Percentiles rank a stretch among this genome's conserved stretches.
These are phyloP conservation scores for Liriodendron chinense DNA, from an alignment of 164 flowering plant genomes.

Conservation along the genomic window DNA sequence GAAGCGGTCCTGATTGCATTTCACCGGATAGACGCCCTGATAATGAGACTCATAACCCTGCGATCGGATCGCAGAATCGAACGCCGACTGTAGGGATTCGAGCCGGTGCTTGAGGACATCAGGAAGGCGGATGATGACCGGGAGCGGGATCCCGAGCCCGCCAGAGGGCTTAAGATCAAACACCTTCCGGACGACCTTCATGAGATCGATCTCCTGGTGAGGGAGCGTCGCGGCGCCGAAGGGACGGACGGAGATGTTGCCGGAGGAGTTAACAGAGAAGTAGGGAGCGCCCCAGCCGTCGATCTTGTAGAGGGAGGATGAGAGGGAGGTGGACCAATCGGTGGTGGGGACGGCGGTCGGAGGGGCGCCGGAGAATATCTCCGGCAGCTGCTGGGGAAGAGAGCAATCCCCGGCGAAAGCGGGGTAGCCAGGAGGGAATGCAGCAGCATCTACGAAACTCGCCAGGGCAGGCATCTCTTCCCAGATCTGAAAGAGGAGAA, in stretches of 20 bases:
- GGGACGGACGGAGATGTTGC: conserved; percentile 70
- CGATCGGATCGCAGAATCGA: conserved; percentile 59
- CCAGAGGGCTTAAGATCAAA: conserved; percentile 59
- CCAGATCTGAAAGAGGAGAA: conserved; percentile 12
- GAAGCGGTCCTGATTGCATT: conserved; percentile 91
- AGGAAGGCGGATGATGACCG: conserved; percentile 78
- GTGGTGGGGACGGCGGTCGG: conserved; percentile 24
- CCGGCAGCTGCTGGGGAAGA: conserved; percentile 43
- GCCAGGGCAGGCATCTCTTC: conserved; percentile 93
- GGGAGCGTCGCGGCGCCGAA: conserved; percentile 60
- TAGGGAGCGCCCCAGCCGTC: conserved; percentile 94
- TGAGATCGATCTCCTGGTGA: conserved; percentile 85
- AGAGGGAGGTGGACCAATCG: conserved; percentile 67
- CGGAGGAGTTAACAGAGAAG: conserved; percentile 74
- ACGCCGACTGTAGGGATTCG: conserved; percentile 77
- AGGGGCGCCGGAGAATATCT: conserved; percentile 27
- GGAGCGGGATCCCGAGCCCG: conserved; percentile 81
- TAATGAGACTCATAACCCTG: conserved; percentile 73
- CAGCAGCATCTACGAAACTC: conserved; percentile 56
- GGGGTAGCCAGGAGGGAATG: conserved; percentile 59
- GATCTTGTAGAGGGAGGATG: conserved; percentile 66
- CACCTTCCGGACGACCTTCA: conserved; percentile 84
- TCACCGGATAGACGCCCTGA: conserved; percentile 97
- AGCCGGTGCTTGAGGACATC: conserved; percentile 81
- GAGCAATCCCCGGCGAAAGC: conserved; percentile 57